Base-by-base conservation (phyloP, 2,329 filamentous ascomycete genomes). In the Dactylella cylindrospora region DNA sequence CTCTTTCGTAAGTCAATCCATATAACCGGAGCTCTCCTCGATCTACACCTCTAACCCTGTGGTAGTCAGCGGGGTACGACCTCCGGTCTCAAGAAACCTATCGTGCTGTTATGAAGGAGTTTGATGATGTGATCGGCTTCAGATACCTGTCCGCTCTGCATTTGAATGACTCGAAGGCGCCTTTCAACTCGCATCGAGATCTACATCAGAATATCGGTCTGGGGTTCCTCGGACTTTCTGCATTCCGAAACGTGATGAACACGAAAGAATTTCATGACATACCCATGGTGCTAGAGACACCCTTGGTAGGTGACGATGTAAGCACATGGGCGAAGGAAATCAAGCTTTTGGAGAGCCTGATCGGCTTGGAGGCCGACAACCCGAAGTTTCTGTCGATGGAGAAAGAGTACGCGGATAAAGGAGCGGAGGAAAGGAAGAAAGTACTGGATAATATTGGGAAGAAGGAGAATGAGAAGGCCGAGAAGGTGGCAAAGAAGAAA, bases 161-260 rank as follows among this genome's bases (percentile, higher is more conserved):
- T 72, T 68, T 98, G 33, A 98, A 98, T 72, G 93, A 98, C 74
- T 94, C 87, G 75, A 98, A 97, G 74, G 89, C 90, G 0, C 91
- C 93, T 0, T 77, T 95, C 23, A 78, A 74, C 33, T 93, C 88
- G 28, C 82, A 89, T 66, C 83, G 90, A 32, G 93, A 98, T 71
- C 75, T 97, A 1, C 93, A 98, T 73, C 90, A 91, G 66, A 97
- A 96, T 71, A 97, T 98, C 65, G 93, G 93, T 20, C 94, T 90
- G 0, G 93, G 93, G 1, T 98, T 94, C 71, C 79, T 98, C 0
- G 93, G 93, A 0, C 79, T 98, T 12, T 81, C 87, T 17, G 87
- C 90, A 2, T 98, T 98, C 73, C 88, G 95, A 74, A 88, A 84
- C 70, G 76, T 98, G 60, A 85, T 97, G 78, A 97, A 97, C 72